Conservation (phyloP, 176 grass and related monocot species). For the Microstegium vimineum region DNA sequence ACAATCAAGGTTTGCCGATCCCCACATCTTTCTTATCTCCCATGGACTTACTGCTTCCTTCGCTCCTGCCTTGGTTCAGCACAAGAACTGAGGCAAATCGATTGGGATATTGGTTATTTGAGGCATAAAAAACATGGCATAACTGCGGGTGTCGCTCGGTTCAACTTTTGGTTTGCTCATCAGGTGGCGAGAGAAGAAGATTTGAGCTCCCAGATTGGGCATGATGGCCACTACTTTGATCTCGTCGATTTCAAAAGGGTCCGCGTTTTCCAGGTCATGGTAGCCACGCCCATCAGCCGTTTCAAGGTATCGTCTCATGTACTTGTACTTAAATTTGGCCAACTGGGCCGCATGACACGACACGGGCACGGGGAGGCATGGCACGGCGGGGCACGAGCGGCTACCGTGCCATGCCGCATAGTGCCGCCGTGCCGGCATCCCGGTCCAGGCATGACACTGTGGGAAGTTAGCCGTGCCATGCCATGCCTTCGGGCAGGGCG, state of each 20-base stretch:
- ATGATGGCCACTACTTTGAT: neutral
- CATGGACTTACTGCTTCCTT: neutral
- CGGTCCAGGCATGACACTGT: too few relatives aligned
- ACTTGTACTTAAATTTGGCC: too few relatives aligned
- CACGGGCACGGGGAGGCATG: too few relatives aligned
- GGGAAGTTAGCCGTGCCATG: too few relatives aligned
- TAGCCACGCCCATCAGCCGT: neutral
- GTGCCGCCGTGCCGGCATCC: too few relatives aligned
- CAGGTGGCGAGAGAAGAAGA: constrained; percentile 1
- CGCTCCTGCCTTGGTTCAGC: too few relatives aligned
- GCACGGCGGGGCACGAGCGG: too few relatives aligned
- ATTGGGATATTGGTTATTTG: neutral
- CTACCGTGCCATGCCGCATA: too few relatives aligned
- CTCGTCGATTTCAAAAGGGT: too few relatives aligned
- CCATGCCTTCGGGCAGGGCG: too few relatives aligned
- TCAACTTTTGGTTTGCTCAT: neutral
- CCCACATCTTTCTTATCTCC: too few relatives aligned
- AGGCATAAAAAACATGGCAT: neutral
- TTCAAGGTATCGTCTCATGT: neutral
- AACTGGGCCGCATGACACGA: too few relatives aligned
- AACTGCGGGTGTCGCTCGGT: neutral
- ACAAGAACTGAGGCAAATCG: neutral
- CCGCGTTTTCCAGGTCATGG: neutral
- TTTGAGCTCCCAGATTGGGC: neutral
- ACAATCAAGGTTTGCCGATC: neutral